These are phyloP conservation scores for Pterocarpus santalinus DNA, from an alignment of 306 rosid genomes.

Conservation along the genomic window DNA sequence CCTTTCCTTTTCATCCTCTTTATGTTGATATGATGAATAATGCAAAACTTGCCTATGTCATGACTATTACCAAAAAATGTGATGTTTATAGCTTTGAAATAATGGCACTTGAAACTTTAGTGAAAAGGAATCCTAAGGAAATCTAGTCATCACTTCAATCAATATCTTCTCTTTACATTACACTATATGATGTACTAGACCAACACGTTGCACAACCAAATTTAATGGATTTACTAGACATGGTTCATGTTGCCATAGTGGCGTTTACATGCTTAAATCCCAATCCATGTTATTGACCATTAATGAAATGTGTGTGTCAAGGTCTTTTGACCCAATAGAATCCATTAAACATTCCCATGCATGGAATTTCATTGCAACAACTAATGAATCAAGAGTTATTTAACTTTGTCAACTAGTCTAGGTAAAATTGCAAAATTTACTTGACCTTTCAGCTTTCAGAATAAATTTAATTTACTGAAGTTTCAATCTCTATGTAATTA, in stretches of 20 bases:
- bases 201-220: background rate
- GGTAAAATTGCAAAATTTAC: too few relatives aligned
- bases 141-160: constrained; percentile 2
- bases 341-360: too few relatives aligned
- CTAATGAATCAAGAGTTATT: too few relatives aligned
- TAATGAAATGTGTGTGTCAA: too few relatives aligned
- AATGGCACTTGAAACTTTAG: background rate
- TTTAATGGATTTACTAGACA: background rate
- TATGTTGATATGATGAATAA: background rate
- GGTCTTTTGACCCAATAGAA: too few relatives aligned
- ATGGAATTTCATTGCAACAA: too few relatives aligned
- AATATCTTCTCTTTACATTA: background rate
- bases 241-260: background rate
- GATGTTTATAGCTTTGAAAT: constrained; percentile 31
- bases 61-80: background rate
- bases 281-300: too few relatives aligned
- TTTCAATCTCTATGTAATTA: too few relatives aligned
- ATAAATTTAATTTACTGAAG: too few relatives aligned
- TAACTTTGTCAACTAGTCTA: too few relatives aligned
- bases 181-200: background rate
- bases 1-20: background rate
- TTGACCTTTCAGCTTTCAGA: too few relatives aligned
- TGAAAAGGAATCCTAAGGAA: background rate
- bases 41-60: background rate
- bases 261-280: too few relatives aligned